A percentile compares a stretch with the other conserved stretches of the same genome.
phyloP scores from a whole-genome alignment of 257 asterid genomes.

The Rhazya stricta region DNA sequence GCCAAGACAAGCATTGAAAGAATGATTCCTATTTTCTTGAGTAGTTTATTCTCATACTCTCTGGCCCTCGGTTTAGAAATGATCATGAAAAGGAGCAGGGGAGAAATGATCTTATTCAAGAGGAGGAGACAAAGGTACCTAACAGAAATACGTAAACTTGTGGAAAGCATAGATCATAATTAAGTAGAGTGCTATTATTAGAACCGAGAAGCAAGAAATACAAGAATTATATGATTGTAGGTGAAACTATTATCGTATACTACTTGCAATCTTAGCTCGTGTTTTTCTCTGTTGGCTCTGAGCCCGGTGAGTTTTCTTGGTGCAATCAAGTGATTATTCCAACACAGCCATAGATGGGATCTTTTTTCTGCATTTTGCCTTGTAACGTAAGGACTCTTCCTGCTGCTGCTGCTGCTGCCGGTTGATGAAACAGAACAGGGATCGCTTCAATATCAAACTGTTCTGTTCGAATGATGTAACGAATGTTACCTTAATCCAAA shows the following conservation, averaged over 20 bases:
- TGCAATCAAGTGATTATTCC: conserved; percentile 28
- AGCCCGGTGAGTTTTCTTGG: conserved; percentile 19
- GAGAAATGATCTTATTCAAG: too few relatives aligned
- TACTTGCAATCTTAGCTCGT: conserved; percentile 27
- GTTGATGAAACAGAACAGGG: conserved; percentile 18
- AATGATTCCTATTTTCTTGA: too few relatives aligned
- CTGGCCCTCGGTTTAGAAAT: too few relatives aligned
- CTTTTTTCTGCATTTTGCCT: conserved; percentile 30
- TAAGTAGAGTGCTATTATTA: neutral
- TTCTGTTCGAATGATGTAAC: too few relatives aligned
- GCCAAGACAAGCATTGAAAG: too few relatives aligned
- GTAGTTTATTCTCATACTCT: too few relatives aligned
- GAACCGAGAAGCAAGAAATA: neutral
- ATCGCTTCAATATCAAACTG: neutral
- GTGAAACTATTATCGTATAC: neutral
- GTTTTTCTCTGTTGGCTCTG: conserved; percentile 21
- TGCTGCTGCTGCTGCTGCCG: conserved; percentile 23
- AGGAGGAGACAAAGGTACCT: neutral
- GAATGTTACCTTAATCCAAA: too few relatives aligned
- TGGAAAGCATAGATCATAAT: neutral
- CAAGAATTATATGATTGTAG: neutral
- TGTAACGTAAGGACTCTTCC: conserved; percentile 29
- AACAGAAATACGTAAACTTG: neutral
- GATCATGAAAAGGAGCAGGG: neutral
- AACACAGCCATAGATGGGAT: conserved; percentile 27